phyloP scores from a whole-genome alignment of 1,284 basidiomycete species.

The Irpex sp. region DNA sequence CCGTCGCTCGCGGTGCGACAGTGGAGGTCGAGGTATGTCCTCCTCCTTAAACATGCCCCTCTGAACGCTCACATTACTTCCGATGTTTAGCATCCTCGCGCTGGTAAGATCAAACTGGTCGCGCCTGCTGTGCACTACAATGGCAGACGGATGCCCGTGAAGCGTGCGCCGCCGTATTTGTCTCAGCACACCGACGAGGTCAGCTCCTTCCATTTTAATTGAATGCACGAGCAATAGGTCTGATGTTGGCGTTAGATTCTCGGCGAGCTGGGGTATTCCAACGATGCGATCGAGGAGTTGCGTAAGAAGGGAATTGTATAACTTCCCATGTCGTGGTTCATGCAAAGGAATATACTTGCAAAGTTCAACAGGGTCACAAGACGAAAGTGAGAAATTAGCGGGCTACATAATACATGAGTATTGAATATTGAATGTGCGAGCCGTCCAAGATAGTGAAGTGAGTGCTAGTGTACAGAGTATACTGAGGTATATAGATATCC shows the following conservation, averaged over 20 bases:
- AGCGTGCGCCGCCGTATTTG: constrained; percentile 75
- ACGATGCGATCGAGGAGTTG: constrained; percentile 49
- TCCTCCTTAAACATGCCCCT: not conserved
- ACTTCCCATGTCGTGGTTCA: too few relatives aligned
- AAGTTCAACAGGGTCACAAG: not conserved
- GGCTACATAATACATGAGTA: not conserved
- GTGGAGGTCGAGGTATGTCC: constrained; percentile 55
- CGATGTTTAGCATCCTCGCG: constrained; percentile 25
- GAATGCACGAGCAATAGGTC: too few relatives aligned
- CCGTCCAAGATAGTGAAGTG: not conserved
- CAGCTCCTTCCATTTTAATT: constrained; percentile 11
- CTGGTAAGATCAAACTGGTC: constrained; percentile 83
- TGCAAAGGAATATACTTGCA: too few relatives aligned
- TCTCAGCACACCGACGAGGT: constrained; percentile 82
- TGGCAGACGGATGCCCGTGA: constrained; percentile 72
- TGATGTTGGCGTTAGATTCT: constrained; percentile 37
- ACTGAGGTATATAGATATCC: not conserved
- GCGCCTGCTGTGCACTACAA: constrained; percentile 87
- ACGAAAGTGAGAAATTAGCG: too few relatives aligned
- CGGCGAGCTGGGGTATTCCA: constrained; percentile 62
- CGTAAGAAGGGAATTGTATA: constrained; percentile 32
- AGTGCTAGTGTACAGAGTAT: not conserved
- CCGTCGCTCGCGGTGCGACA: constrained; percentile 54
- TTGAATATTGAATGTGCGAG: not conserved
- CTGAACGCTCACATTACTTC: not conserved